Percentiles rank a stretch among this genome's conserved stretches.
These are phyloP conservation scores for Dalbergia cultrata DNA, from an alignment of 306 rosid genomes.

Conservation along the genomic window DNA sequence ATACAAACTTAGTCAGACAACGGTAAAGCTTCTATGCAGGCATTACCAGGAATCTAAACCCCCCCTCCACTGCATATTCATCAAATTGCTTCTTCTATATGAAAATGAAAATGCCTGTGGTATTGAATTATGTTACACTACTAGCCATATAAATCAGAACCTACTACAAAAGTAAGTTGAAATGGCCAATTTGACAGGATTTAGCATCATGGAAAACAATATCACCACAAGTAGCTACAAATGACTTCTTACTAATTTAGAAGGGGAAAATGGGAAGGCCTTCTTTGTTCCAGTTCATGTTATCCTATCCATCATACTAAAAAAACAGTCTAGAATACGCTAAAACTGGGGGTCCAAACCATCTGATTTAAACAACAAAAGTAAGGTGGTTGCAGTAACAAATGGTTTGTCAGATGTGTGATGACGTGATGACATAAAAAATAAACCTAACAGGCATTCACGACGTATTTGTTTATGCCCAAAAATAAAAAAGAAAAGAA, in stretches of 20 bases:
- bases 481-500: background rate
- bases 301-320: background rate
- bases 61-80: too few species aligned
- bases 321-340: background rate
- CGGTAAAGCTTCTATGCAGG: too few species aligned
- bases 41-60: too few species aligned
- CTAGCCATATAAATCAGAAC: background rate
- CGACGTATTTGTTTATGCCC: background rate
- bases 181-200: background rate
- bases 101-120: too few species aligned
- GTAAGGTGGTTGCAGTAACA: constrained; percentile 2
- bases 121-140: background rate
- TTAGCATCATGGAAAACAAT: background rate
- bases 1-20: too few species aligned
- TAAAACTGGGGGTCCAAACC: background rate
- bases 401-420: background rate
- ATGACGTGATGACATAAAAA: background rate
- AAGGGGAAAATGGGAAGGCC: constrained; percentile 1
- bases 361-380: background rate
- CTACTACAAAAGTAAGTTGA: constrained; percentile 4
- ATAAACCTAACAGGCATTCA: constrained; percentile 29
- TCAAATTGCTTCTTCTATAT: too few species aligned
- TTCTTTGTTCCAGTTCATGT: constrained; percentile 7
- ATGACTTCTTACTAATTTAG: background rate
- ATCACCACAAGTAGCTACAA: background rate